These are phyloP conservation scores for Yamadazyma sp. DNA, from an alignment of 805 yeast species.

Conservation along the genomic window DNA sequence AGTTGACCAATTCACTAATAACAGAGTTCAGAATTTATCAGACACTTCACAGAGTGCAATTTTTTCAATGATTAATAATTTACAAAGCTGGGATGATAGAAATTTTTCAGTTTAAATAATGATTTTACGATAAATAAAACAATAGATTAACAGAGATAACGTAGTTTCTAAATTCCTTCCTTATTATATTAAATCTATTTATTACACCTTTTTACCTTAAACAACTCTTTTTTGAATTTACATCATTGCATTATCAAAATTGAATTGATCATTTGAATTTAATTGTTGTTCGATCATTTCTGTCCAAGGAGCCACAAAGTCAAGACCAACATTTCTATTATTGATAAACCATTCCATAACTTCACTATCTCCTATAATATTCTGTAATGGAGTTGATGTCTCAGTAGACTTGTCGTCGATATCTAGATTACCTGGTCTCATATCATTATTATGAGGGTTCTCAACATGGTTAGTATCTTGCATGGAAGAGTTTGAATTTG, in stretches of 20 bases:
- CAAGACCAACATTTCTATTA: constrained; percentile 38
- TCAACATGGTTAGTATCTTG: neutral
- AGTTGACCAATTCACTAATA: constrained; percentile 10
- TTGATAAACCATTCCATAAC: constrained; percentile 44
- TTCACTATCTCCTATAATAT: constrained; percentile 34
- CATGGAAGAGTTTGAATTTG: neutral
- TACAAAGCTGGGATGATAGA: constrained; percentile 26
- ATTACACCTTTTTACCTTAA: neutral
- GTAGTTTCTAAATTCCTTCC: neutral
- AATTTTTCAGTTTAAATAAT: constrained; percentile 3
- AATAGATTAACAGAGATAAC: neutral
- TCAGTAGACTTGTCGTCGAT: constrained; percentile 4
- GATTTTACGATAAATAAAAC: neutral
- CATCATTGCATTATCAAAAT: constrained; percentile 20
- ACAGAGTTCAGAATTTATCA: constrained; percentile 12
- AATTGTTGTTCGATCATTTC: constrained; percentile 73
- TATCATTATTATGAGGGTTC: no score
- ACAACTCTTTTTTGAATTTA: neutral
- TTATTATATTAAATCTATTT: neutral
- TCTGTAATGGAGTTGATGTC: constrained; percentile 16
- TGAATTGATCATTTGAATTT: constrained; percentile 30
- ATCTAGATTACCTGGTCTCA: neutral
- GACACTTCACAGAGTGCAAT: constrained; percentile 14
- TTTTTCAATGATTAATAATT: constrained; percentile 19
- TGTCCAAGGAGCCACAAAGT: constrained; percentile 70